Base-by-base conservation (phyloP, 2,329 filamentous ascomycete genomes). In the Microcyclosporella mali region DNA sequence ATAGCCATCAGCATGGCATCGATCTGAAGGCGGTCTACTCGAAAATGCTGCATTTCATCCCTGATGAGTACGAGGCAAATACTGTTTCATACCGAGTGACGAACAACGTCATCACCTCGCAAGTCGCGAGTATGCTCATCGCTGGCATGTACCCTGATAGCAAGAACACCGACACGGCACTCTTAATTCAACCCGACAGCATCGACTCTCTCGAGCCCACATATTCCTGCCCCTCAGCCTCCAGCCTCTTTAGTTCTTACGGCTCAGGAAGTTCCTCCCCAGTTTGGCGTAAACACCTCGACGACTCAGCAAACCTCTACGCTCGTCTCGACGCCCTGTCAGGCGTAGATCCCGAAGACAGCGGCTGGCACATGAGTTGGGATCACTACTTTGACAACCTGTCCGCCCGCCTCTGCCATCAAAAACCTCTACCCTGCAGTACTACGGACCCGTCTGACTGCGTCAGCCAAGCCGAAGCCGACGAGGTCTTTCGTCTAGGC, bases 331-430 rank as follows among this genome's bases (percentile, higher is more conserved):
- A 92, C 56, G 61, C 67, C 32, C 74, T 90, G 34, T 86, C 83
- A 0, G 83, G 82, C 21, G 75, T 92, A 1, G 59, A 73, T 0
- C 48, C 70, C 0, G 64, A 63, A 27, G 74, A 81, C 46, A 57
- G 60, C 0, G 81, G 72, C 3, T 92, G 86, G 70, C 85, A 90
- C 57, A 71, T 66, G 31, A 81, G 75, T 40, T 82, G 84, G 55
- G 87, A 92, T 58, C 86, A 88, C 63, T 92, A 92, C 67, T 92
- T 82, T 56, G 87, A 92, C 61, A 92, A 88, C 57, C 73, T 92
- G 1, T 88, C 84, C 0, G 82, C 85, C 0, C 75, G 85, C 0
- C 82, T 88, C 59, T 92, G 86, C 61, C 85, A 92, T 58, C 68
- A 64, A 14, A 85, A 84, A 56, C 77, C 84, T 0, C 68, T 89